These are phyloP conservation scores for Nitzschia palea DNA, from an alignment of 108 stramenopile species.

Conservation along the genomic window DNA sequence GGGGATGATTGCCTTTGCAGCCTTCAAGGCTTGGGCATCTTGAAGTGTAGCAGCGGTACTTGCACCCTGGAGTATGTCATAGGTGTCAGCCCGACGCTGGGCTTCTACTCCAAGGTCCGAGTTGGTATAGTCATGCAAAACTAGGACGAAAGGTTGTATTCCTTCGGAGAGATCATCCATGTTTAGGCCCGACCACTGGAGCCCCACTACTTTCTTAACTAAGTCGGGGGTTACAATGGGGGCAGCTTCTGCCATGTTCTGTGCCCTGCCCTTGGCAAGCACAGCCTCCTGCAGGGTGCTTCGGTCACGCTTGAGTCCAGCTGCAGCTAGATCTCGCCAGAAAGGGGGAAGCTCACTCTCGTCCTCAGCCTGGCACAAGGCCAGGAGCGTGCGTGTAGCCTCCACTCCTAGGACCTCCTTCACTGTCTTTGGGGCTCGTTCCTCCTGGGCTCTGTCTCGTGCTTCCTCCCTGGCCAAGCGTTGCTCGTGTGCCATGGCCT, in stretches of 20 bases:
- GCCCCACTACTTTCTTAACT: neutral
- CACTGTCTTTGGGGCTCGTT: neutral
- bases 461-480: neutral
- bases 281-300: neutral
- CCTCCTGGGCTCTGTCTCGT: neutral
- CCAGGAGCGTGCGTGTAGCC: neutral
- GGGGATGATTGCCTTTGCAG: neutral
- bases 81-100: neutral
- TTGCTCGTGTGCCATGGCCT: neutral
- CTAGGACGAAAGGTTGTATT: slow-evolving; percentile 3
- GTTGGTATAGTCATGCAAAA: slow-evolving; percentile 2
- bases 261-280: neutral
- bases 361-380: neutral
- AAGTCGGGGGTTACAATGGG: slow-evolving; percentile 3
- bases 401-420: neutral
- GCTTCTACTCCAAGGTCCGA: neutral
- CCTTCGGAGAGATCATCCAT: slow-evolving; percentile 8
- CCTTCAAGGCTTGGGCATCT: neutral
- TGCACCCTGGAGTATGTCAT: neutral
- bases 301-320: slow-evolving; percentile 1
- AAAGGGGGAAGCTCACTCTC: neutral
- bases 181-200: neutral
- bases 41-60: neutral
- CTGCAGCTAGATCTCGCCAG: neutral
- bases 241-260: neutral